Percentiles rank a stretch among this genome's conserved stretches.
phyloP scores from a whole-genome alignment of 495 filamentous ascomycete species.

The Pyrenula massariospora region DNA sequence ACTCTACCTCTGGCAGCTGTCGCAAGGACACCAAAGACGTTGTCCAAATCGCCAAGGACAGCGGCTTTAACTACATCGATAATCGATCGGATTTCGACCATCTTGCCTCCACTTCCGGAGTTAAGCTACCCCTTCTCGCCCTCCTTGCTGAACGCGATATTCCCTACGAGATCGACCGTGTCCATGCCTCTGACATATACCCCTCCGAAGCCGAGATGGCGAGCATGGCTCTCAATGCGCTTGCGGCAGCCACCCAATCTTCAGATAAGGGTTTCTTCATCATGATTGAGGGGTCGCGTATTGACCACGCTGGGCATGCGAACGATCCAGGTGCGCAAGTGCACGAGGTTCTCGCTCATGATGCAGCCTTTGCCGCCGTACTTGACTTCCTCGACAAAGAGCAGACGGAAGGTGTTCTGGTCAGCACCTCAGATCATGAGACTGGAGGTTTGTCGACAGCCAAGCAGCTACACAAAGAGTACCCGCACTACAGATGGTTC shows the following conservation, averaged over 20 bases:
- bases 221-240: constrained; percentile 60
- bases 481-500: constrained; percentile 79
- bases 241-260: constrained; percentile 72
- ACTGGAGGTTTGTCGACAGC: constrained; percentile 80
- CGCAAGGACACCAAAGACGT: constrained; percentile 62
- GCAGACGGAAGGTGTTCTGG: constrained; percentile 62
- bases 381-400: constrained; percentile 73
- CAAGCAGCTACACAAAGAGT: constrained; percentile 52
- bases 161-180: constrained; percentile 85
- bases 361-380: constrained; percentile 70
- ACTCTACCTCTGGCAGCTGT: constrained; percentile 64
- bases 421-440: constrained; percentile 89
- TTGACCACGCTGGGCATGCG: constrained; percentile 90
- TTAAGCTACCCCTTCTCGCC: constrained; percentile 73
- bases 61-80: constrained; percentile 69
- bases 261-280: constrained; percentile 92
- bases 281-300: constrained; percentile 94
- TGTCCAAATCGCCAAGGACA: constrained; percentile 51
- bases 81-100: constrained; percentile 67
- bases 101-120: constrained; percentile 42
- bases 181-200: constrained; percentile 63
- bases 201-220: constrained; percentile 92
- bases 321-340: constrained; percentile 96
- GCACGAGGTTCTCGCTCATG: constrained; percentile 85
- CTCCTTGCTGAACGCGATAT: constrained; percentile 78